phyloP scores from a whole-genome alignment of 2,329 filamentous ascomycete species.

The Aspergillus melleus region DNA sequence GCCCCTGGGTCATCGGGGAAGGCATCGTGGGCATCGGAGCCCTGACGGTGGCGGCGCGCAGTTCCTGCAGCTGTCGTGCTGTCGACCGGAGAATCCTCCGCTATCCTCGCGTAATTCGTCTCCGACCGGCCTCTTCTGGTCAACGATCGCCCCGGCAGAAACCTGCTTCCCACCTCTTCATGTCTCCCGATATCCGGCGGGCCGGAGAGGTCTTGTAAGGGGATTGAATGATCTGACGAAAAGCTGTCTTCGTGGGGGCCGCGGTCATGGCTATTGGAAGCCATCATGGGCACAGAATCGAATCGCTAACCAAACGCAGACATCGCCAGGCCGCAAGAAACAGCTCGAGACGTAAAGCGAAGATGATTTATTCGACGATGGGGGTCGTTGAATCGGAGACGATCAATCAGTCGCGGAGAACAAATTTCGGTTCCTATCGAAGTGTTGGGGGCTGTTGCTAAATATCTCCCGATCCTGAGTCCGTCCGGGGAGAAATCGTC shows the following conservation, averaged over 20 bases:
- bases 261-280: conserved; percentile 37
- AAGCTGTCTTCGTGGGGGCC: conserved; percentile 28
- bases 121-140: conserved; percentile 40
- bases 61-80: conserved; percentile 22
- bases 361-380: conserved; percentile 3
- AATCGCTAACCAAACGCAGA: conserved; percentile 37
- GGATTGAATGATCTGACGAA: conserved; percentile 59
- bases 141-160: conserved; percentile 43
- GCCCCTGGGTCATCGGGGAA: conserved; percentile 39
- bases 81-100: conserved; percentile 50
- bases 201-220: conserved; percentile 63
- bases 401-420: neutral
- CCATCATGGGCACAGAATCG: conserved; percentile 39
- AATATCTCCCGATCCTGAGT: neutral
- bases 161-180: conserved; percentile 43
- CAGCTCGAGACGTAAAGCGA: neutral
- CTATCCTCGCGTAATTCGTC: conserved; percentile 55
- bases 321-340: conserved; percentile 35
- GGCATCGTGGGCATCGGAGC: conserved; percentile 24
- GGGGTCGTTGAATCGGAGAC: neutral
- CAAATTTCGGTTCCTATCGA: neutral
- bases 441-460: neutral
- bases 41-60: conserved; percentile 20
- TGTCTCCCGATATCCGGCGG: conserved; percentile 34
- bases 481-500: neutral